Percentiles rank a stretch among this genome's conserved stretches.
phyloP scores from a whole-genome alignment of 805 yeast genomes.

The Yarrowia divulgata region DNA sequence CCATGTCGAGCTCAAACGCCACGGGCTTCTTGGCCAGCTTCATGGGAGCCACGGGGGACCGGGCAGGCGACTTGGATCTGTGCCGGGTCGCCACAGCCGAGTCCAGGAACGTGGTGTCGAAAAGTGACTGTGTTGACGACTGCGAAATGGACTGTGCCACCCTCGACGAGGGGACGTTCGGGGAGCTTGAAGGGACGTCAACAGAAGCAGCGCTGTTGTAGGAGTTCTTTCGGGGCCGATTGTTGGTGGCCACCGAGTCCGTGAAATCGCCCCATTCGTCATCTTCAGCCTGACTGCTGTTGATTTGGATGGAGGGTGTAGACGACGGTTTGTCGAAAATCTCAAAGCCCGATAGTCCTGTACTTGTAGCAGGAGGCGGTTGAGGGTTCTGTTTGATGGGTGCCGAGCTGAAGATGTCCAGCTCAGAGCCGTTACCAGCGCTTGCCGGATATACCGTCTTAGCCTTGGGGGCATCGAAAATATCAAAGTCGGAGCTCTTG shows the following conservation, averaged over 20 bases:
- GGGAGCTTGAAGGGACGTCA: background rate
- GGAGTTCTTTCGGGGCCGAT: slow-evolving; percentile 20
- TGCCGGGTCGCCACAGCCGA: slow-evolving; percentile 5
- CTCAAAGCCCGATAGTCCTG: slow-evolving; percentile 12
- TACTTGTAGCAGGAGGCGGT: background rate
- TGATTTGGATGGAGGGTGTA: background rate
- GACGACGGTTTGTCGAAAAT: slow-evolving; percentile 15
- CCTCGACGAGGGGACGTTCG: background rate
- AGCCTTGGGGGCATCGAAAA: background rate
- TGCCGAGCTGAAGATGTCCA: background rate
- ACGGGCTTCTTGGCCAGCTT: slow-evolving; percentile 23
- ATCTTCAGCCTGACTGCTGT: background rate
- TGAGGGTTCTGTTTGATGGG: background rate
- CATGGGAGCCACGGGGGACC: slow-evolving; percentile 17
- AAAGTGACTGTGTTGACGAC: slow-evolving; percentile 19
- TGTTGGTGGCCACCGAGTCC: slow-evolving; percentile 6
- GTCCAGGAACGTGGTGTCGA: slow-evolving; percentile 30
- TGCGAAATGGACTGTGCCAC: slow-evolving; percentile 28
- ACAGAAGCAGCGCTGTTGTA: slow-evolving; percentile 10
- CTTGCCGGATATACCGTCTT: background rate
- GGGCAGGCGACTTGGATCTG: slow-evolving; percentile 15
- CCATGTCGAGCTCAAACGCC: slow-evolving; percentile 21
- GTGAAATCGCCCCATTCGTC: slow-evolving; percentile 35
- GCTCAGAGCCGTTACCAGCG: background rate
- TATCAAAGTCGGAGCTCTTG: slow-evolving; percentile 8